These are phyloP conservation scores for Colletotrichum sp. DNA, from an alignment of 2,329 filamentous ascomycete genomes.

Conservation along the genomic window DNA sequence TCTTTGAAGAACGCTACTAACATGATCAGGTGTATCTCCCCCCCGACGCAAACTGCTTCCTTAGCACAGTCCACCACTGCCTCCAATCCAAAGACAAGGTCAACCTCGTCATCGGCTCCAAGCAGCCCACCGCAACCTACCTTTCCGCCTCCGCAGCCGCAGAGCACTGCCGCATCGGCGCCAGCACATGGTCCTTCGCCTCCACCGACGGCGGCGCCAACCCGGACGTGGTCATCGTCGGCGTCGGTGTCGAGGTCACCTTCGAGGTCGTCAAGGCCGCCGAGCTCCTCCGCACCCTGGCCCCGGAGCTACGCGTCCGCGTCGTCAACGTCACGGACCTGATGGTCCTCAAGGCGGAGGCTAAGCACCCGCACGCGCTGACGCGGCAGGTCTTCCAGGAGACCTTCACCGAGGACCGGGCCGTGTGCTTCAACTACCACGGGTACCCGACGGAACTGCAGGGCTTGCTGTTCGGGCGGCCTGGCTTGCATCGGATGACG, in stretches of 20 bases:
- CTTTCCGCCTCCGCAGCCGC: slow-evolving; percentile 65
- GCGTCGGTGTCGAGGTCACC: slow-evolving; percentile 69
- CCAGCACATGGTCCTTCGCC: slow-evolving; percentile 66
- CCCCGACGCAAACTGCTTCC: slow-evolving; percentile 71
- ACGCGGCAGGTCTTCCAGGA: slow-evolving; percentile 54
- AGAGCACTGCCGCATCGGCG: slow-evolving; percentile 63
- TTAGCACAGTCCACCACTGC: slow-evolving; percentile 68
- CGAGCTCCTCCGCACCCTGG: slow-evolving; percentile 53
- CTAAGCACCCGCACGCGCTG: slow-evolving; percentile 64
- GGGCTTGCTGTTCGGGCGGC: slow-evolving; percentile 65
- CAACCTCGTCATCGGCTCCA: slow-evolving; percentile 72
- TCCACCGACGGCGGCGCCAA: slow-evolving; percentile 59
- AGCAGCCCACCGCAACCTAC: slow-evolving; percentile 68
- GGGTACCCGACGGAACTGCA: slow-evolving; percentile 67
- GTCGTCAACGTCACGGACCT: slow-evolving; percentile 72
- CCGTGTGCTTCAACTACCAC: slow-evolving; percentile 71
- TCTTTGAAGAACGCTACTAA: background rate
- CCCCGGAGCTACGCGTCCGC: slow-evolving; percentile 60
- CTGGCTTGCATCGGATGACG: slow-evolving; percentile 53
- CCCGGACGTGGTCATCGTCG: slow-evolving; percentile 68
- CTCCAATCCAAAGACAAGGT: slow-evolving; percentile 67
- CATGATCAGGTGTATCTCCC: slow-evolving; percentile 61
- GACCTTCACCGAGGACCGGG: slow-evolving; percentile 61
- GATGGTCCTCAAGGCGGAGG: slow-evolving; percentile 64
- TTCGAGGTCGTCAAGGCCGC: slow-evolving; percentile 70